These are phyloP conservation scores for Candida mesenterica DNA, from an alignment of 1,139 yeast genomes.

Conservation along the genomic window DNA sequence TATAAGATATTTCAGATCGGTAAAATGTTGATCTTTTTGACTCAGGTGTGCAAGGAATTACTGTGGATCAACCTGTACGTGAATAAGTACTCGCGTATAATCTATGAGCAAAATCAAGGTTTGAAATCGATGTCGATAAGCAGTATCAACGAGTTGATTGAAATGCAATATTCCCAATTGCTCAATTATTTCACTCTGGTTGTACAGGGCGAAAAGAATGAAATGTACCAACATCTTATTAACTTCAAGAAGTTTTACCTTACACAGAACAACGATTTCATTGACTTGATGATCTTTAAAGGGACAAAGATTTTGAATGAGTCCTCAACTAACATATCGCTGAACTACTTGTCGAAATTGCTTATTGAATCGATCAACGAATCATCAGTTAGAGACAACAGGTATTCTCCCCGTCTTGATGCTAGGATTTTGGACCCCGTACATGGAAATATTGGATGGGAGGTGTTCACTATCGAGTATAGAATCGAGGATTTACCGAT, in stretches of 20 bases:
- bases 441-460: slow-evolving; percentile 81
- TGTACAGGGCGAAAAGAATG: slow-evolving; percentile 45
- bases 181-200: slow-evolving; percentile 51
- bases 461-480: slow-evolving; percentile 86
- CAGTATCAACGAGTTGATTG: slow-evolving; percentile 34
- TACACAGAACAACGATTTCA: slow-evolving; percentile 76
- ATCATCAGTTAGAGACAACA: slow-evolving; percentile 56
- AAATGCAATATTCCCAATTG: slow-evolving; percentile 57
- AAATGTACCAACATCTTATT: slow-evolving; percentile 53
- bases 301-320: slow-evolving; percentile 56
- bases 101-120: slow-evolving; percentile 30
- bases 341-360: slow-evolving; percentile 64
- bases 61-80: slow-evolving; percentile 53
- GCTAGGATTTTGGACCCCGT: slow-evolving; percentile 71
- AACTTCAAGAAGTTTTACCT: slow-evolving; percentile 68
- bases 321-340: slow-evolving; percentile 61
- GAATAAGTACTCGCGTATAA: slow-evolving; percentile 33
- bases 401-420: slow-evolving; percentile 53
- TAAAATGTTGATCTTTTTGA: slow-evolving; percentile 67
- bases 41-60: slow-evolving; percentile 58
- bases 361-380: slow-evolving; percentile 64
- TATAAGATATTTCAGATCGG: slow-evolving; percentile 72
- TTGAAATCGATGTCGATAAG: slow-evolving; percentile 31
- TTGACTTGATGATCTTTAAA: slow-evolving; percentile 58
- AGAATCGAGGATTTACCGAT: slow-evolving; percentile 59